phyloP scores from a whole-genome alignment of 345 rosid species.

The Sonneratia caseolaris region DNA sequence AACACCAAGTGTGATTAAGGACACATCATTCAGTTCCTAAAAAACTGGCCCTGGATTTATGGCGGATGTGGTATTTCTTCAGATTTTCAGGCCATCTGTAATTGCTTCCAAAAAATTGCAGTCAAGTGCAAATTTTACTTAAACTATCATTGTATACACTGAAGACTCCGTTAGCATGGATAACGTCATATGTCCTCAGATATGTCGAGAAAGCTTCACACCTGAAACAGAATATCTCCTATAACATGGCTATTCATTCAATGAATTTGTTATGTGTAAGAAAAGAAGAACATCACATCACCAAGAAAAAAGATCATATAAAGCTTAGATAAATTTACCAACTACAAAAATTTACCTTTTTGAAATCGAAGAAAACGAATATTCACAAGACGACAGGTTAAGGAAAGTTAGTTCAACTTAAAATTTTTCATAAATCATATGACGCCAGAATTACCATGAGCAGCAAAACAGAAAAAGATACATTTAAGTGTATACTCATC shows the following conservation, averaged over 20 bases:
- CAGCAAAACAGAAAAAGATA: no score
- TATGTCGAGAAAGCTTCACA: constrained; percentile 99
- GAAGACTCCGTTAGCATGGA: constrained; percentile 81
- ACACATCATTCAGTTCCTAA: neutral
- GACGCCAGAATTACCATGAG: no score
- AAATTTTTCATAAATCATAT: no score
- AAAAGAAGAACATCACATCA: constrained; percentile 4
- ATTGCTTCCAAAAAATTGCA: neutral
- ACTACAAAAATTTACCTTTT: neutral
- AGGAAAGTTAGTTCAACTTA: no score
- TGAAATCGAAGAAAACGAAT: neutral
- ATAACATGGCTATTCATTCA: neutral
- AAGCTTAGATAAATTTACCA: neutral
- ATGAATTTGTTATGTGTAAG: neutral
- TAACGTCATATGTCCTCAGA: constrained; percentile 91
- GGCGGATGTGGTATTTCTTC: neutral
- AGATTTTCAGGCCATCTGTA: neutral
- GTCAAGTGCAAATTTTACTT: constrained; percentile 17
- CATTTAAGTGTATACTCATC: no score
- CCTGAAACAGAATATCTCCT: constrained; percentile 37
- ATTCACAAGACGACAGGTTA: neutral
- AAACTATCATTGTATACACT: constrained; percentile 78
- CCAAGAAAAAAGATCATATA: neutral
- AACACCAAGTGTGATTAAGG: neutral
- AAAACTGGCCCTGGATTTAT: neutral